Evolutionary conservation across 2,329 filamentous ascomycete genomes (phyloP).

Genomic region (Dothidotthia symphoricarpi): DNA sequence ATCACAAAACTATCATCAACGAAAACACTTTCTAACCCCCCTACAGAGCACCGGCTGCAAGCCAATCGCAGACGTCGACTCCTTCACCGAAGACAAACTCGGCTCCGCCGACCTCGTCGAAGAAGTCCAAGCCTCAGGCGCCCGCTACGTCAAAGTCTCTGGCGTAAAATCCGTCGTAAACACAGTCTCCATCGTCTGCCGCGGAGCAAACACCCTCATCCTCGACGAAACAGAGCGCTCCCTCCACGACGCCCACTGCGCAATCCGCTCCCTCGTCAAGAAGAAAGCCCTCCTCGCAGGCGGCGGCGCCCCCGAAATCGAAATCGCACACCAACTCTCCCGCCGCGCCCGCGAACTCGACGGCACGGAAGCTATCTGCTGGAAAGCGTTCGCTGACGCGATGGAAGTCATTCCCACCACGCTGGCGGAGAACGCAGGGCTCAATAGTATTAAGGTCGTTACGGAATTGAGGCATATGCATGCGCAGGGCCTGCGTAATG

Average conservation of each 20-base stretch:
- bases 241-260: constrained; percentile 94
- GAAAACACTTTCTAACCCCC: constrained; percentile 12
- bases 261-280: constrained; percentile 96
- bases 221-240: constrained; percentile 96
- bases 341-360: constrained; percentile 78
- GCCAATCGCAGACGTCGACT: constrained; percentile 96
- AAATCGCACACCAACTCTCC: constrained; percentile 84
- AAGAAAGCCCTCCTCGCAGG: constrained; percentile 99
- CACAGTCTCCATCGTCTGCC: constrained; percentile 91
- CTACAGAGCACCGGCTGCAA: constrained; percentile 85
- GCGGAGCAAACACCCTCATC: constrained; percentile 90
- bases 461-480: constrained; percentile 93
- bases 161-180: constrained; percentile 80
- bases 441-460: constrained; percentile 98
- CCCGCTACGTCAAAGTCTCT: constrained; percentile 91
- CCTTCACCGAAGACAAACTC: constrained; percentile 97
- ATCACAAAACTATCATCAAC: no score
- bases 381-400: constrained; percentile 97
- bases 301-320: constrained; percentile 93
- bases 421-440: constrained; percentile 90
- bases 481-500: constrained; percentile 91
- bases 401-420: constrained; percentile 97
- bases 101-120: constrained; percentile 91
- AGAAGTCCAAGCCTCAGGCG: constrained; percentile 82
- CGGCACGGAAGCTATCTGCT: constrained; percentile 96